These are phyloP conservation scores for Arachis stenosperma DNA, from an alignment of 306 rosid genomes.

Conservation along the genomic window DNA sequence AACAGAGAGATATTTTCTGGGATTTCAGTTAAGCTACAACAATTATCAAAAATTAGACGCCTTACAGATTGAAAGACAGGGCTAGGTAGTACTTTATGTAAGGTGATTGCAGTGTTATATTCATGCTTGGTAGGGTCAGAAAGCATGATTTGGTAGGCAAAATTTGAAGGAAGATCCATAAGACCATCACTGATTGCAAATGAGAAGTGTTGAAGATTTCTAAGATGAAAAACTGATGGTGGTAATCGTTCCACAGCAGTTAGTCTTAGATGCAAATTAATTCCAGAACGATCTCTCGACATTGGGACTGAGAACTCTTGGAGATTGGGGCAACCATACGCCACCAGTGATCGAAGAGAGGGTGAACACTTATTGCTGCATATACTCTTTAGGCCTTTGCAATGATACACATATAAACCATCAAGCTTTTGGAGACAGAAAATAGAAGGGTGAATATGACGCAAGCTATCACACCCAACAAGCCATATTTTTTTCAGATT, in stretches of 20 bases:
- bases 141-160: neutral
- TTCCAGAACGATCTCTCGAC: neutral
- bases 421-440: constrained; percentile 8
- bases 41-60: neutral
- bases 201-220: fast-evolving
- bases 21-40: neutral
- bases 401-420: fast-evolving
- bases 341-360: fast-evolving
- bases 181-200: neutral
- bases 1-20: constrained; percentile 22
- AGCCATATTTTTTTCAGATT: neutral
- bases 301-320: neutral
- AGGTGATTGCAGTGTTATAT: neutral
- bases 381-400: constrained; percentile 15
- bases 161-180: constrained; percentile 23
- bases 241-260: neutral
- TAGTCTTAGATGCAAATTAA: neutral
- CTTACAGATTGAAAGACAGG: neutral
- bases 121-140: neutral
- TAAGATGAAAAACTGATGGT: neutral
- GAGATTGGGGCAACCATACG: neutral
- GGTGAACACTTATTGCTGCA: neutral
- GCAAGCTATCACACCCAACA: fast-evolving
- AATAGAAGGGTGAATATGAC: constrained; percentile 22
- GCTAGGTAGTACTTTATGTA: neutral